Percentiles rank a stretch among this genome's conserved stretches.
These are phyloP conservation scores for Coemansia sp. DNA, from an alignment of 192 early-diverging fungal species.

Conservation along the genomic window DNA sequence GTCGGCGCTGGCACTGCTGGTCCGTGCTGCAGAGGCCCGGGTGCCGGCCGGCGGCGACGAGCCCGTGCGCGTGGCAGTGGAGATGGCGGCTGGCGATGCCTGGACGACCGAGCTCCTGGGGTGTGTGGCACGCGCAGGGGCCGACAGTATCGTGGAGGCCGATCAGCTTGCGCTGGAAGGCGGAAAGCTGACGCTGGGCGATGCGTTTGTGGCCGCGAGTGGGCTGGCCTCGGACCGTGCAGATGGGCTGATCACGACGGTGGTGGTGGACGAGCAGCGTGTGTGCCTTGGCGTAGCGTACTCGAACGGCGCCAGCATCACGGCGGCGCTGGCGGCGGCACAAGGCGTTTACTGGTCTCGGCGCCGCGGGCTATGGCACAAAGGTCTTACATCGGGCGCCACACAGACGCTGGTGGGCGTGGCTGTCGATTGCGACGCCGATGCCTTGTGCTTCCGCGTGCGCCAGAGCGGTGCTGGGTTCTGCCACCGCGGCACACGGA, in stretches of 20 bases:
- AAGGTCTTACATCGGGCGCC: slow-evolving; percentile 91
- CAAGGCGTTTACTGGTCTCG: slow-evolving; percentile 93
- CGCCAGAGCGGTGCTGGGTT: slow-evolving; percentile 83
- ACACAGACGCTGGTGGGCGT: slow-evolving; percentile 79
- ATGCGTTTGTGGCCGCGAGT: slow-evolving; percentile 21
- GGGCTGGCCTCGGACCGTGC: slow-evolving; percentile 61
- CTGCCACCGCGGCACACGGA: slow-evolving; percentile 87
- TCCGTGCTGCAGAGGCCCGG: slow-evolving; percentile 5
- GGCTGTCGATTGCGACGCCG: slow-evolving; percentile 85
- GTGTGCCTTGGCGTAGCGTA: slow-evolving; percentile 91
- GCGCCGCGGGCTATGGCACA: slow-evolving; percentile 87
- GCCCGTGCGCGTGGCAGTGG: slow-evolving; percentile 40
- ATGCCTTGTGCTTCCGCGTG: slow-evolving; percentile 82
- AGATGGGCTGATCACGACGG: slow-evolving; percentile 88
- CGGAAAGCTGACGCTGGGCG: slow-evolving; percentile 10
- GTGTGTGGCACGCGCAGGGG: slow-evolving; percentile 12
- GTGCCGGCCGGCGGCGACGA: slow-evolving; percentile 15
- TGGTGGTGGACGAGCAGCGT: slow-evolving; percentile 86
- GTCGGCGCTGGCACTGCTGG: slow-evolving; percentile 9
- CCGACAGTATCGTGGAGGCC: slow-evolving; percentile 13
- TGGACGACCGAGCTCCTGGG: slow-evolving; percentile 31
- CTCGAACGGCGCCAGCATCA: slow-evolving; percentile 75
- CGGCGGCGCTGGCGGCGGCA: slow-evolving; percentile 68
- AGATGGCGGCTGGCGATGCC: slow-evolving; percentile 1
- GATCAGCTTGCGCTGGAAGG: slow-evolving; percentile 10